These are phyloP conservation scores for Sarcodon sp. DNA, from an alignment of 768 basidiomycete species.

Conservation along the genomic window DNA sequence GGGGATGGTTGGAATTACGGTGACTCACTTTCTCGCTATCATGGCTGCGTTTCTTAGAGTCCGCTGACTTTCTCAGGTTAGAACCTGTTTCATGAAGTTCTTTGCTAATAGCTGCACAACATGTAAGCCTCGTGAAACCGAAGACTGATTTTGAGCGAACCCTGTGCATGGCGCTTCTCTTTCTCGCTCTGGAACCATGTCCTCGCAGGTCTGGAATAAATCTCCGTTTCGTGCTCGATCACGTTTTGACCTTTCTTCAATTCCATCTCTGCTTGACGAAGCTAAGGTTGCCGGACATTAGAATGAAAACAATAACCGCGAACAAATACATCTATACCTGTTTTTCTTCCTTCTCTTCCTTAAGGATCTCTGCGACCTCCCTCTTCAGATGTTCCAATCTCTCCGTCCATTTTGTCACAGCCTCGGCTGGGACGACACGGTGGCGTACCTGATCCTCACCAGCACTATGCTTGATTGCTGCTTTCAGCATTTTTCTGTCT, in stretches of 20 bases:
- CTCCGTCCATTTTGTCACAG: constrained; percentile 54
- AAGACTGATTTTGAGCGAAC: constrained; percentile 23
- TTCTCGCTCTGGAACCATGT: constrained; percentile 96
- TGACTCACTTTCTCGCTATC: constrained; percentile 18
- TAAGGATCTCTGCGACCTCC: constrained; percentile 69
- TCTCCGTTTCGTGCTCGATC: constrained; percentile 87
- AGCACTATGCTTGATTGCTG: constrained; percentile 80
- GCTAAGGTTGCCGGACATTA: constrained; percentile 25
- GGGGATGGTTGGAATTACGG: neutral
- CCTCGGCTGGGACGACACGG: constrained; percentile 72
- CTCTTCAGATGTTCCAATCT: constrained; percentile 58
- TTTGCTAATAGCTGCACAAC: constrained; percentile 55
- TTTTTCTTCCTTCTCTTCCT: constrained; percentile 95
- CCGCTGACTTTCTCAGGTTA: constrained; percentile 19
- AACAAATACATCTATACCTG: constrained; percentile 30
- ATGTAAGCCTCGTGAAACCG: neutral
- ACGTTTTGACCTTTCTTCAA: constrained; percentile 90
- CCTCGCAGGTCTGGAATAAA: constrained; percentile 83
- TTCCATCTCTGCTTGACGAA: constrained; percentile 92
- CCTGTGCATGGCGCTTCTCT: constrained; percentile 72
- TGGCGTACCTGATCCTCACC: constrained; percentile 77
- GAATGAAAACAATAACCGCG: constrained; percentile 5
- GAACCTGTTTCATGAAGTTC: constrained; percentile 54
- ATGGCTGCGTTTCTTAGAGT: constrained; percentile 22
- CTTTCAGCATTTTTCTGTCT: constrained; percentile 93